Conservation (phyloP, 257 asterid species). For the Solanum arcanum region DNA sequence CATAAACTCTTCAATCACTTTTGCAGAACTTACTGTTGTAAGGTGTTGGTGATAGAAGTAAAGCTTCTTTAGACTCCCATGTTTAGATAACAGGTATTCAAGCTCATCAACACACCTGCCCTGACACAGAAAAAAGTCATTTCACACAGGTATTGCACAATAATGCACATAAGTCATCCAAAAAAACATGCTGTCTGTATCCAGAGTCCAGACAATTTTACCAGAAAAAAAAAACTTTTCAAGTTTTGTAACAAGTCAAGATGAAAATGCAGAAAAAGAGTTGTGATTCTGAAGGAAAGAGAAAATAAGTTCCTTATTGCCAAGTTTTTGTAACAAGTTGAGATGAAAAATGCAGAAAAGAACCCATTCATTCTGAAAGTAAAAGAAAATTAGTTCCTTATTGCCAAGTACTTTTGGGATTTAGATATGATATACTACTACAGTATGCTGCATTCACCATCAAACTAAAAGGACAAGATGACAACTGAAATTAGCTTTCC, state of each 20-base stretch:
- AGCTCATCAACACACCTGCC: slow-evolving; percentile 98
- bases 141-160: slow-evolving; percentile 4
- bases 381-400: not conserved
- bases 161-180: not conserved
- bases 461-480: not conserved
- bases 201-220: not conserved
- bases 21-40: slow-evolving; percentile 55
- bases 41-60: slow-evolving; percentile 98
- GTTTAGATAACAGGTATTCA: slow-evolving; percentile 74
- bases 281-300: not conserved
- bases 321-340: not conserved
- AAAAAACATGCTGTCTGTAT: not conserved
- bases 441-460: not conserved
- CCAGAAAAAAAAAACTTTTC: not conserved
- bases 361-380: not conserved
- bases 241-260: not conserved
- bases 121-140: slow-evolving; percentile 11
- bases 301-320: not conserved
- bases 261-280: not conserved
- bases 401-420: not conserved
- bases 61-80: slow-evolving; percentile 89
- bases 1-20: not conserved
- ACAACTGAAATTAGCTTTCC: not conserved
- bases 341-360: not conserved
- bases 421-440: not conserved